A percentile compares a stretch with the other conserved stretches of the same genome.
phyloP scores from a whole-genome alignment of 2,329 filamentous ascomycete species.

The Cytospora piceicola region DNA sequence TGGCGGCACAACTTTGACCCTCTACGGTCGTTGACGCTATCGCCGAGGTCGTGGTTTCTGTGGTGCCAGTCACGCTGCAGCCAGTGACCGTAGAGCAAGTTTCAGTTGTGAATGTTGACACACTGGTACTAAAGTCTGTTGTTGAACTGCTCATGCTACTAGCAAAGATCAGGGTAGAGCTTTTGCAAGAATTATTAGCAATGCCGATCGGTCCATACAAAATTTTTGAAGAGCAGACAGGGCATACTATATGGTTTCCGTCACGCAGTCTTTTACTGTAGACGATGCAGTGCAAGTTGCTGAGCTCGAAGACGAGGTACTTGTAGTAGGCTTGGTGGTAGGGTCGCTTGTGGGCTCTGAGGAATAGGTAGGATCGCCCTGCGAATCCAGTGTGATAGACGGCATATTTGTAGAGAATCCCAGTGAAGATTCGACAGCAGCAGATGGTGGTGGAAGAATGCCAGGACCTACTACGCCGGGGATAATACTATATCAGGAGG shows the following conservation, averaged over 20 bases:
- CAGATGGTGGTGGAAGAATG: slow-evolving; percentile 10
- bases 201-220: too few relatives aligned
- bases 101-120: slow-evolving; percentile 4
- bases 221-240: neutral
- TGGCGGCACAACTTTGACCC: slow-evolving; percentile 5
- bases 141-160: slow-evolving; percentile 6
- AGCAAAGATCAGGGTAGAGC: slow-evolving; percentile 9
- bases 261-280: slow-evolving; percentile 6
- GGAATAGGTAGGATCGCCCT: slow-evolving; percentile 13
- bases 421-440: slow-evolving; percentile 10
- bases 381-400: slow-evolving; percentile 10
- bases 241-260: slow-evolving; percentile 11
- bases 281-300: slow-evolving; percentile 11
- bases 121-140: slow-evolving; percentile 9
- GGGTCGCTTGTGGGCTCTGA: slow-evolving; percentile 6
- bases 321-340: slow-evolving; percentile 5
- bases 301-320: slow-evolving; percentile 12
- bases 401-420: slow-evolving; percentile 15
- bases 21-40: slow-evolving; percentile 9
- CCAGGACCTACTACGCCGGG: slow-evolving; percentile 8
- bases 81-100: slow-evolving; percentile 8
- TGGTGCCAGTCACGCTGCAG: slow-evolving; percentile 12
- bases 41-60: slow-evolving; percentile 6
- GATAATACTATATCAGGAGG: neutral
- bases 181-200: neutral